phyloP scores from a whole-genome alignment of 345 rosid genomes.

The Tarenaya hassleriana region DNA sequence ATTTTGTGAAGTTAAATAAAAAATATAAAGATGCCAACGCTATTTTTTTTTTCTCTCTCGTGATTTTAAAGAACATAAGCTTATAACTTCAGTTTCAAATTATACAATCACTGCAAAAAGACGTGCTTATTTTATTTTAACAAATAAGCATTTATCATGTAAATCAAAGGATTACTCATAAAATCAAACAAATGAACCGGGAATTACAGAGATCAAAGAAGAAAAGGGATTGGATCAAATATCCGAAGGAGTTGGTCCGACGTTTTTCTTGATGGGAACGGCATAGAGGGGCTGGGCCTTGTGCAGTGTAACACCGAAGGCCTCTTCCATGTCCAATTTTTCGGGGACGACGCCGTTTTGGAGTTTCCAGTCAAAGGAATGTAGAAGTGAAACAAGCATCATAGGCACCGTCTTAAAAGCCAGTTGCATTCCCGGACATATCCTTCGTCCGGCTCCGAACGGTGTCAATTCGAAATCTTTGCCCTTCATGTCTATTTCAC shows the following conservation, averaged over 20 bases:
- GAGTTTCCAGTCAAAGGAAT: conserved; percentile 42
- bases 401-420: conserved; percentile 31
- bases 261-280: conserved; percentile 18
- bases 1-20: no score
- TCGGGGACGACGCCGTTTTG: conserved; percentile 23
- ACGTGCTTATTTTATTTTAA: no score
- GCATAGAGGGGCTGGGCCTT: conserved; percentile 29
- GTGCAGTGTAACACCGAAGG: conserved; percentile 23
- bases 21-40: no score
- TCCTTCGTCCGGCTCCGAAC: conserved; percentile 30
- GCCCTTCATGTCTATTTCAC: conserved; percentile 23
- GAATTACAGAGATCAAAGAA: no score
- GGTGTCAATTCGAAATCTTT: conserved; percentile 27
- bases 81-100: no score
- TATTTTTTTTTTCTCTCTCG: no score
- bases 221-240: no score
- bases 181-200: no score
- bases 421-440: conserved; percentile 34
- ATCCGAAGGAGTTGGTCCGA: background rate
- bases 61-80: no score
- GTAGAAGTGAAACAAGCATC: conserved; percentile 39
- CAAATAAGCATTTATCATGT: no score
- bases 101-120: no score
- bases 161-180: no score
- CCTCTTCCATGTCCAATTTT: conserved; percentile 39